Evolutionary conservation across 306 rosid species (phyloP).

Genomic region (Corylus heterophylla): DNA sequence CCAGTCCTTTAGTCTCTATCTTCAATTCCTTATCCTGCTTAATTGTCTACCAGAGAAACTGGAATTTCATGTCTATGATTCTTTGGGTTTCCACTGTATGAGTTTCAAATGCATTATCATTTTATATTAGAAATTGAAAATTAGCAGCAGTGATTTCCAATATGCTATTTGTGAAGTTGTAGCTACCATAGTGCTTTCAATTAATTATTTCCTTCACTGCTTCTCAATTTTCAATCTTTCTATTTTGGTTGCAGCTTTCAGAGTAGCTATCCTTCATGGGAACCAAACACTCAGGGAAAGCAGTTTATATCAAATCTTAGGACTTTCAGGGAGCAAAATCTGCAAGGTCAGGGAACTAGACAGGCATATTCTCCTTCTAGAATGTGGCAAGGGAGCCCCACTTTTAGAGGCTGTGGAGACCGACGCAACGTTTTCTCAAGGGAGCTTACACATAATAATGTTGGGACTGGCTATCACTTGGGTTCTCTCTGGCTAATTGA

Average conservation of each 20-base stretch:
- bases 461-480: constrained; percentile 47
- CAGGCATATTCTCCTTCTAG: constrained; percentile 48
- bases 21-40: background rate
- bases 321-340: constrained; percentile 63
- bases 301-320: constrained; percentile 56
- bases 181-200: background rate
- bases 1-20: background rate
- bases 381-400: constrained; percentile 48
- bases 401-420: constrained; percentile 40
- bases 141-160: background rate
- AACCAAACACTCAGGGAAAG: constrained; percentile 68
- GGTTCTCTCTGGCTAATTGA: constrained; percentile 62
- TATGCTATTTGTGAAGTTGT: background rate
- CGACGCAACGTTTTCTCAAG: constrained; percentile 38
- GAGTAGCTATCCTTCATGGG: constrained; percentile 83
- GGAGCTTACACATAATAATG: constrained; percentile 43
- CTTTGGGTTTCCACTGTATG: background rate
- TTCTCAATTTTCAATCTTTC: constrained; percentile 19
- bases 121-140: background rate
- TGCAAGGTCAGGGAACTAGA: constrained; percentile 42
- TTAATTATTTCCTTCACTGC: constrained; percentile 7
- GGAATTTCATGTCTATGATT: background rate
- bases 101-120: background rate
- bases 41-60: background rate
- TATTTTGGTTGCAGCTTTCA: constrained; percentile 65